Percentiles rank a stretch among this genome's conserved stretches.
These are phyloP conservation scores for Paraglomus occultum DNA, from an alignment of 192 early-diverging fungal genomes.

Conservation along the genomic window DNA sequence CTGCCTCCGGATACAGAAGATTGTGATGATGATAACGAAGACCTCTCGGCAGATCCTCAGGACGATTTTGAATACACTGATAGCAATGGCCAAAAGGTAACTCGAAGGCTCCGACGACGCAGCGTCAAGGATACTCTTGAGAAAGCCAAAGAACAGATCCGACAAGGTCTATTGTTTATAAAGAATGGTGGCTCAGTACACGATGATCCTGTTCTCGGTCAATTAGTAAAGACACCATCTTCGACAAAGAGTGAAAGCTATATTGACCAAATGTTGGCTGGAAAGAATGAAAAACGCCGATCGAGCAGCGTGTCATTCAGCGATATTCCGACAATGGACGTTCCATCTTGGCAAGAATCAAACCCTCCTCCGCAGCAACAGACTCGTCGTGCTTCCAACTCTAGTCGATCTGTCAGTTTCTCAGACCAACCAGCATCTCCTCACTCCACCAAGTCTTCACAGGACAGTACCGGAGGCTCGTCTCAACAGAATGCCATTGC, in stretches of 20 bases:
- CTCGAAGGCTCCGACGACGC: conserved; percentile 37
- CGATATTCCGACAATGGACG: conserved; percentile 28
- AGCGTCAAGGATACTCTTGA: conserved; percentile 34
- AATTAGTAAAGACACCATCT: conserved; percentile 16
- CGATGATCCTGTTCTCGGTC: conserved; percentile 29
- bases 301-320: conserved; percentile 24
- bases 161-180: conserved; percentile 36
- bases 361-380: conserved; percentile 6
- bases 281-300: conserved; percentile 18
- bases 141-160: conserved; percentile 45
- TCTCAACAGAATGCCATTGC: conserved; percentile 30
- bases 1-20: background rate
- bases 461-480: conserved; percentile 23
- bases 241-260: conserved; percentile 30
- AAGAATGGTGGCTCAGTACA: conserved; percentile 35
- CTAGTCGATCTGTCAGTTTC: conserved; percentile 24
- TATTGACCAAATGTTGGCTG: conserved; percentile 28
- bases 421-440: conserved; percentile 16
- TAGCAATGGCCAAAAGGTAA: conserved; percentile 2
- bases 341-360: conserved; percentile 25
- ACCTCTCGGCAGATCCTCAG: background rate
- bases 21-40: conserved; percentile 5
- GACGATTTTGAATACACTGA: background rate
- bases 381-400: conserved; percentile 22
- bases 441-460: conserved; percentile 12